Percentiles rank a stretch among this genome's conserved stretches.
Conservation (phyloP, 192 early-diverging fungal genomes). For the Phlyctochytrium arcticum region DNA sequence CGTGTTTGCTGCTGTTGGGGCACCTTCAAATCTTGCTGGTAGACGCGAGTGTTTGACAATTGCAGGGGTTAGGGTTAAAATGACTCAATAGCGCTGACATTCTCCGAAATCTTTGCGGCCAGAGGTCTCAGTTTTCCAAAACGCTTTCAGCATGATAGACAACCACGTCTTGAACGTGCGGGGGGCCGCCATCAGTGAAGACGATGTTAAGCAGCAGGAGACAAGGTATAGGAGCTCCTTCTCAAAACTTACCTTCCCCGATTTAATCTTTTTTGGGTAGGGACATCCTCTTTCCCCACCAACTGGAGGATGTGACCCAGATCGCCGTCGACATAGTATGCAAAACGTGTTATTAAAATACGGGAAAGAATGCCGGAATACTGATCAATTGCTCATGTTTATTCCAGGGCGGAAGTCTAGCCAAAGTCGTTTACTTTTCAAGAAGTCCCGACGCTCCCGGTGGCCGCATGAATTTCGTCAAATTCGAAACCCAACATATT, state of each 20-base stretch:
- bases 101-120: background rate
- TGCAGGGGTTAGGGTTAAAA: too few species aligned
- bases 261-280: conserved; percentile 19
- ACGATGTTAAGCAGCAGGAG: conserved; percentile 5
- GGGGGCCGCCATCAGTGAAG: conserved; percentile 28
- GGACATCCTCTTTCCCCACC: conserved; percentile 88
- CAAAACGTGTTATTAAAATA: too few species aligned
- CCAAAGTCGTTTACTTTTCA: conserved; percentile 62
- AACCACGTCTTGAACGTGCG: conserved; percentile 24
- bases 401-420: conserved; percentile 49
- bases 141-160: background rate
- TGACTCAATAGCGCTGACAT: background rate
- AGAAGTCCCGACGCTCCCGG: conserved; percentile 48
- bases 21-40: background rate
- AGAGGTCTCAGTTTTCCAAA: background rate
- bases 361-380: background rate
- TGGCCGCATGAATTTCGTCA: conserved; percentile 87
- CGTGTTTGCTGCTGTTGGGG: too few species aligned
- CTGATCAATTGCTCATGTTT: too few species aligned
- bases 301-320: conserved; percentile 73
- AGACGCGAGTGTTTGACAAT: too few species aligned
- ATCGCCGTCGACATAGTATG: conserved; percentile 86
- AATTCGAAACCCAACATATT: conserved; percentile 90
- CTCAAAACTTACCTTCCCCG: background rate
- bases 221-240: conserved; percentile 2